Evolutionary conservation across 106 monocot genomes (phyloP).

Genomic region (Dioscorea dumetorum): DNA sequence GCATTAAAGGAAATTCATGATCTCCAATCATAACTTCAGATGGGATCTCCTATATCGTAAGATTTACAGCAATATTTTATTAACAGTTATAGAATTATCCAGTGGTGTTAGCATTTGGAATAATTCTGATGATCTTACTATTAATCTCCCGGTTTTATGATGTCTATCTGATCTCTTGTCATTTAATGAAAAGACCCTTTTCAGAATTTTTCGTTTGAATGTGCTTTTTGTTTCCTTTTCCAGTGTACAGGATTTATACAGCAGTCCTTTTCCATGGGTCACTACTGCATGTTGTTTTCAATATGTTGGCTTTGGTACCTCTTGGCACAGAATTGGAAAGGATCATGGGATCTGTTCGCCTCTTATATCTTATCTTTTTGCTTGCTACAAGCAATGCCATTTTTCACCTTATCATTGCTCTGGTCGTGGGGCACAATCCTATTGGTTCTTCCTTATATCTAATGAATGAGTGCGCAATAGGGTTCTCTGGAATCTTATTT

Average conservation of each 20-base stretch:
- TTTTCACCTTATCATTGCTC: conserved; percentile 71
- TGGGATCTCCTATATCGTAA: no score
- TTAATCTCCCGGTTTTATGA: no score
- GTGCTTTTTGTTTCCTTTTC: conserved; percentile 3
- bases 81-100: no score
- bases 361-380: conserved; percentile 69
- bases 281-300: conserved; percentile 82
- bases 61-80: no score
- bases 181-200: no score
- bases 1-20: no score
- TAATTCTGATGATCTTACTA: no score
- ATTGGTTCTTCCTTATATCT: conserved; percentile 32
- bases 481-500: conserved; percentile 93
- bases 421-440: conserved; percentile 62
- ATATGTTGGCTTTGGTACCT: conserved; percentile 91
- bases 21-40: no score
- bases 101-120: no score
- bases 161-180: no score
- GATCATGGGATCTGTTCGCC: conserved; percentile 88
- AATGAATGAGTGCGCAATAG: conserved; percentile 81
- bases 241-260: conserved; percentile 94
- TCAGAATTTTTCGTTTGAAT: no score
- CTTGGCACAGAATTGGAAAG: conserved; percentile 81
- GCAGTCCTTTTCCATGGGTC: conserved; percentile 86
- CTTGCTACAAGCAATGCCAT: conserved; percentile 76